phyloP scores from a whole-genome alignment of 306 rosid genomes.

The Cotoneaster glaucophyllus region DNA sequence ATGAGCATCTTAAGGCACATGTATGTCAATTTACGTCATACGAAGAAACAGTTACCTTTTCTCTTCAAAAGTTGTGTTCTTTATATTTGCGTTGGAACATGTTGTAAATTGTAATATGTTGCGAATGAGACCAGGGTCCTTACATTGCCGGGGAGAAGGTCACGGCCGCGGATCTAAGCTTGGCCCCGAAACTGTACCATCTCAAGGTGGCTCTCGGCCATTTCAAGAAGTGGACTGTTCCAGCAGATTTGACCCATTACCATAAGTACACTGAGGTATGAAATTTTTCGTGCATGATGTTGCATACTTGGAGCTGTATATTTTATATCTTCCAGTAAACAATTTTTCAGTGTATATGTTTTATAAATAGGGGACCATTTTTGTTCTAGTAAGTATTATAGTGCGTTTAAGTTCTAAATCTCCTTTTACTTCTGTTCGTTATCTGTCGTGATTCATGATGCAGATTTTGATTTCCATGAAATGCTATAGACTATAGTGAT shows the following conservation, averaged over 20 bases:
- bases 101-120: conserved; percentile 22
- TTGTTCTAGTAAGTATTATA: not conserved
- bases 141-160: conserved; percentile 79
- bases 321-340: not conserved
- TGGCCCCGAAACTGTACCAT: conserved; percentile 91
- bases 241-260: conserved; percentile 43
- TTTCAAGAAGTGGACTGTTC: conserved; percentile 83
- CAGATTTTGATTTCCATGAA: not conserved
- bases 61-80: not conserved
- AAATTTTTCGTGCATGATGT: conserved; percentile 2
- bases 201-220: conserved; percentile 66
- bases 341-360: not conserved
- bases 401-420: not conserved
- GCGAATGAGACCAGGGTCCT: conserved; percentile 55
- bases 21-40: conserved; percentile 31
- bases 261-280: conserved; percentile 59
- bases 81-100: not conserved
- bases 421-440: not conserved
- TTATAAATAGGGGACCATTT: not conserved
- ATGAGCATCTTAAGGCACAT: conserved; percentile 76
- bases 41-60: not conserved
- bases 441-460: not conserved
- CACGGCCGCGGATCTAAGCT: conserved; percentile 75
- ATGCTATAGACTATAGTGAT: not conserved
- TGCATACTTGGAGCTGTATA: conserved; percentile 2